Conservation (phyloP, 164 flowering plant genomes). For the Malania oleifera region DNA sequence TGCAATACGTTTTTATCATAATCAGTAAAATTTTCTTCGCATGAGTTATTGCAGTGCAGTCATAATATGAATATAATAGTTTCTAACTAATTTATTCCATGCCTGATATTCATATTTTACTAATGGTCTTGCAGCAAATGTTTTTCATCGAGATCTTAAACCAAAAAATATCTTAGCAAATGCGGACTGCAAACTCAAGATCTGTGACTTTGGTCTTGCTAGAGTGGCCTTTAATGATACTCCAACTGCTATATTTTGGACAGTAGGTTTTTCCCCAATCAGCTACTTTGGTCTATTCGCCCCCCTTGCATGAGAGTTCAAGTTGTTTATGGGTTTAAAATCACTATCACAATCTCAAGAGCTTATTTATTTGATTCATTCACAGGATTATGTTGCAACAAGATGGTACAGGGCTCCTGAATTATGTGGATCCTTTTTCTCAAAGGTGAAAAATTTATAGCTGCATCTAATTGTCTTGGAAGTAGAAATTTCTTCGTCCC, state of each 20-base stretch:
- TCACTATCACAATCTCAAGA: background rate
- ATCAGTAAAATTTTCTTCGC: background rate
- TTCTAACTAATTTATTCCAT: background rate
- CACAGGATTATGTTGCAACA: constrained; percentile 96
- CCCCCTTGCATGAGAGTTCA: background rate
- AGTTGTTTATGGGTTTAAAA: background rate
- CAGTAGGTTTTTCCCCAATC: constrained; percentile 39
- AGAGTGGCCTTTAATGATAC: constrained; percentile 88
- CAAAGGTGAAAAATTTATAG: constrained; percentile 53
- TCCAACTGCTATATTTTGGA: constrained; percentile 91
- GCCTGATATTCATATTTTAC: constrained; percentile 7
- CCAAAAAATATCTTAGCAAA: constrained; percentile 85
- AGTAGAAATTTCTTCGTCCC: background rate
- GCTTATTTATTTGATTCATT: constrained; percentile 6
- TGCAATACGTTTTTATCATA: background rate
- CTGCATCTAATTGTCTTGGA: background rate
- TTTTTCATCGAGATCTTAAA: constrained; percentile 82
- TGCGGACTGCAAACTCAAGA: constrained; percentile 89
- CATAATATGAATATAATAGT: background rate
- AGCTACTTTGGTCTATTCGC: background rate
- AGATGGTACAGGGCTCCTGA: constrained; percentile 99
- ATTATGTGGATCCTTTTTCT: constrained; percentile 95
- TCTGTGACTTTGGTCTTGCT: constrained; percentile 91
- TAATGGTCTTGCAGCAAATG: constrained; percentile 54
- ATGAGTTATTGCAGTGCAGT: background rate